Evolutionary conservation across 2,329 filamentous ascomycete genomes (phyloP), one percentile per base, ranked within the genome.

Genomic region (Coleophoma cylindrospora): DNA sequence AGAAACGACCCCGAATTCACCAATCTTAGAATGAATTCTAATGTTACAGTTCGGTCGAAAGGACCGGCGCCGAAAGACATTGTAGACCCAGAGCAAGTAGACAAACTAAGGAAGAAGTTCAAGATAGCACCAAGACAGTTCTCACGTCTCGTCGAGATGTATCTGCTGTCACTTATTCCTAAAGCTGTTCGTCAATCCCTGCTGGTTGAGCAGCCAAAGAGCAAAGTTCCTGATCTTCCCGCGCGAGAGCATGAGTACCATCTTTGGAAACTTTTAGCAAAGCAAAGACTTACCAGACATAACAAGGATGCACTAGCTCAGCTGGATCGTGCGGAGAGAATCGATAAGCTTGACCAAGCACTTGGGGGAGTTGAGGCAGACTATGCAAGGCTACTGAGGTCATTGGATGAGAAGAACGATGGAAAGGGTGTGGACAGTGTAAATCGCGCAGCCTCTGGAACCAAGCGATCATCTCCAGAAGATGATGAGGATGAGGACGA

Each of bases 41-140:
- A 64, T 11, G 64, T 81, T 14, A 62, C 65, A 1, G 67, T 86
- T 6, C 75, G 79, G 3, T 70, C 69, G 34, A 72, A 71, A 34
- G 76, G 75, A 1, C 60, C 66, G 12, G 60, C 75, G 2, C 78
- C 79, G 7, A 68, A 73, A 11, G 70, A 74, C 0, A 80, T 90
- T 46, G 70, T 88, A n/a, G 77, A 86, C 33, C 67, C 74, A 13
- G 70, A 72, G 2, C 70, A 74, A 11, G 70, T 85, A 2, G 77
- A 84, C 32, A 61, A 68, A 1, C 70, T 89, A n/a, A 79, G 83
- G 2, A 67, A 70, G 27, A 73, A 79, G 55, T 72, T 77, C 47
- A 94, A 92, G 73, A 89, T 92, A 51, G 82, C 84, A 1, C 77
- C 83, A 0, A 75, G 89, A n/a, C 89, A 94, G 61, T 91, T 92